Base-by-base conservation (phyloP, 2,329 filamentous ascomycete species). In the Diatrype stigma region DNA sequence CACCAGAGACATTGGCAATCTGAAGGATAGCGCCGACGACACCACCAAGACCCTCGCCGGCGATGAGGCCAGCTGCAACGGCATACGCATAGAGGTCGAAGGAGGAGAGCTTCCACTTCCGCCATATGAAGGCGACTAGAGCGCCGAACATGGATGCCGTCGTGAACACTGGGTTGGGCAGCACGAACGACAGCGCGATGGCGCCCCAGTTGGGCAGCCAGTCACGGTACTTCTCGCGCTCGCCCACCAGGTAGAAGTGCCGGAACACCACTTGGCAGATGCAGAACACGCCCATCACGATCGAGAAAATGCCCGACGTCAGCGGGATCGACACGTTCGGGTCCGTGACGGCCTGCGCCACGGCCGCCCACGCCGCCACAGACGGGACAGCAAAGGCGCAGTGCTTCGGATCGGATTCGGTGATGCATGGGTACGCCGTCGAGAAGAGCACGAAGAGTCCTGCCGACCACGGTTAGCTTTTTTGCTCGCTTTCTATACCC, bases 371-470 rank as follows among this genome's bases (percentile, higher is more conserved):
- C 0, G 85, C 84, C 0, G 78, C 70, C 14, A 87, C 84, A 2
- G 82, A 85, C 3, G 85, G 85, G 1, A 80, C 81, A 8, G 66
- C 61, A 70, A 88, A 89, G 30, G 79, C 69, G 63, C 85, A 88
- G 12, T 71, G 70, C 5, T 74, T 68, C 1, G 69, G 70, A 2
- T 70, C 63, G 17, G 69, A 56, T 52, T 78, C 70, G 62, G 82
- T 76, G 57, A 88, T 84, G 63, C 85, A 88, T 1, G 84, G 85
- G 65, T 89, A 88, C 0, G 85, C 85, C 5, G 78, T 76, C 55
- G 81, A 77, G 71, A 87, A 87, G 42, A 87, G 77, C 32, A 86
- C 78, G 62, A 87, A 88, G 26, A 30, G 26, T 30, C 26, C 26
- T 30, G 10, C 10, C 10, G 10, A 10, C 10, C 10, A 10, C 26